Conservation (phyloP, 2,329 filamentous ascomycete species). For the Colletotrichum limetticola region DNA sequence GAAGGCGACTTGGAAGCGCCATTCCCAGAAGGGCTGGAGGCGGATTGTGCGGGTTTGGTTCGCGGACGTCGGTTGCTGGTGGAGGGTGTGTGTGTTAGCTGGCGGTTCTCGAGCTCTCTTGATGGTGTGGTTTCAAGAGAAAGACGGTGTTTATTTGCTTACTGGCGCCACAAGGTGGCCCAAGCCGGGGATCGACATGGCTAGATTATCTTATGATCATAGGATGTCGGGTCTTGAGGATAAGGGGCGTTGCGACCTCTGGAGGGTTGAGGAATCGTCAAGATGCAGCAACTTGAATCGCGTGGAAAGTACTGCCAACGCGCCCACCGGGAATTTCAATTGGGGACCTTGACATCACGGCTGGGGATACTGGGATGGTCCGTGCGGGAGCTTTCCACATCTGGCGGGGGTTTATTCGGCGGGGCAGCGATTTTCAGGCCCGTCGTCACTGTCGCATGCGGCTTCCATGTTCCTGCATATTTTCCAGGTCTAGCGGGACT, state of each 20-base stretch:
- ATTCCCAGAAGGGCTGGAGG: constrained; percentile 76
- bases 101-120: neutral
- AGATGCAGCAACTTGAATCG: neutral
- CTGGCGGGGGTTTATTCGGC: constrained; percentile 19
- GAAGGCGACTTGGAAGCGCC: constrained; percentile 78
- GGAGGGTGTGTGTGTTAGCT: neutral
- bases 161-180: constrained; percentile 74
- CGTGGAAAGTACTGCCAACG: constrained; percentile 13
- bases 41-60: constrained; percentile 57
- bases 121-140: neutral
- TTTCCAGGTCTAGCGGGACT: neutral
- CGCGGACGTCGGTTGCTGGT: constrained; percentile 45
- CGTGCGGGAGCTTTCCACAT: constrained; percentile 19
- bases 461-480: constrained; percentile 19
- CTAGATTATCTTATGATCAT: constrained; percentile 34
- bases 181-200: constrained; percentile 80
- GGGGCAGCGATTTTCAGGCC: constrained; percentile 11
- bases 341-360: constrained; percentile 28
- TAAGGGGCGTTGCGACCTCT: neutral
- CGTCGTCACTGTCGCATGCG: neutral
- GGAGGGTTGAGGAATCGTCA: neutral
- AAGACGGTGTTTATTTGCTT: constrained; percentile 43
- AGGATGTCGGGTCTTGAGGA: neutral
- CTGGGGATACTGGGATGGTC: neutral
- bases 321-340: neutral